phyloP scores from a whole-genome alignment of 1,284 basidiomycete species.

The Pascua sp. region DNA sequence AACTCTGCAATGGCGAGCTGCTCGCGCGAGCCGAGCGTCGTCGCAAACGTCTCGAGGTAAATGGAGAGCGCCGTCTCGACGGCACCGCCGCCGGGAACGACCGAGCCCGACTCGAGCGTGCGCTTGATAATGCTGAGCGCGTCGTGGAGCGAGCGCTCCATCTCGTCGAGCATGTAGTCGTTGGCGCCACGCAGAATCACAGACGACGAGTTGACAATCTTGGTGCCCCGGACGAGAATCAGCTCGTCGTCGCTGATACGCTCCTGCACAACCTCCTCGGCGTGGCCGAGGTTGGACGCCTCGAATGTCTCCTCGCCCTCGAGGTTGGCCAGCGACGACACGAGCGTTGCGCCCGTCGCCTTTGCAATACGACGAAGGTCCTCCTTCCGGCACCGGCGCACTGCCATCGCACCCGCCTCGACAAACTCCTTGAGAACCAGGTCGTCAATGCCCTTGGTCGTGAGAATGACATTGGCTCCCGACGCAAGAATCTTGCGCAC shows the following conservation, averaged over 20 bases:
- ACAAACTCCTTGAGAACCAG: constrained; percentile 98
- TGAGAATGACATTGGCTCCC: constrained; percentile 95
- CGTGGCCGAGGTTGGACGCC: constrained; percentile 77
- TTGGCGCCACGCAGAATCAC: constrained; percentile 95
- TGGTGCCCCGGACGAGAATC: constrained; percentile 95
- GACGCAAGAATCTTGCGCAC: constrained; percentile 93
- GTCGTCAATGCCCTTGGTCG: constrained; percentile 99
- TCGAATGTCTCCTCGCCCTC: constrained; percentile 99
- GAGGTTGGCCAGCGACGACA: constrained; percentile 90
- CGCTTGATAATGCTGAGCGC: constrained; percentile 93
- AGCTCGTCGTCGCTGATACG: constrained; percentile 98
- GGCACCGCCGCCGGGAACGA: constrained; percentile 96
- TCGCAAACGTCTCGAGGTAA: constrained; percentile 98
- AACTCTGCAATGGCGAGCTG: constrained; percentile 99
- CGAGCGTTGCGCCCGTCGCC: constrained; percentile 90
- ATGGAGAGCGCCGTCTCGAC: constrained; percentile 96
- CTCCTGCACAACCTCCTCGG: constrained; percentile 96
- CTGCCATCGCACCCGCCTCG: constrained; percentile 98
- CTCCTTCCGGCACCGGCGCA: constrained; percentile 95
- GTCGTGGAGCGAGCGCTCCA: constrained; percentile 96
- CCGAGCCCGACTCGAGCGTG: constrained; percentile 90
- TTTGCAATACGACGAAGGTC: constrained; percentile 95
- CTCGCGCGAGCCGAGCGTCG: constrained; percentile 92
- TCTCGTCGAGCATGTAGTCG: constrained; percentile 99
- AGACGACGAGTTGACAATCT: constrained; percentile 88